Evolutionary conservation across 345 rosid genomes (phyloP).

Genomic region (Nephelium lappaceum): DNA sequence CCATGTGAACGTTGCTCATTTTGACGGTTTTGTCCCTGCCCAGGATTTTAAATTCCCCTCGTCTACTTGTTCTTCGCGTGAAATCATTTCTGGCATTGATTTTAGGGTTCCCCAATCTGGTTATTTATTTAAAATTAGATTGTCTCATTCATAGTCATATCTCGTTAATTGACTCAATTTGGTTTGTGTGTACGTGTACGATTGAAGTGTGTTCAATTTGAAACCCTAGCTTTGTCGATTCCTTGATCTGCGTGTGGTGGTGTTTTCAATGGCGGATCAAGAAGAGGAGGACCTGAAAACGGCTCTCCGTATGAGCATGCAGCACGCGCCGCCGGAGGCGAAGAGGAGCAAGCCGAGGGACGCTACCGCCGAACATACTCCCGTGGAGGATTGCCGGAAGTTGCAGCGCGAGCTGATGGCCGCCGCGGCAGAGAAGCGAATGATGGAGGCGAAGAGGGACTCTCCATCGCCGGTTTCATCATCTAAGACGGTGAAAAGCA

Average conservation of each 20-base stretch:
- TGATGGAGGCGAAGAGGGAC: conserved; percentile 41
- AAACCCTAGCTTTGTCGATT: conserved; percentile 18
- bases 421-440: conserved; percentile 95
- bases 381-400: conserved; percentile 57
- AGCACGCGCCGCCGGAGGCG: conserved; percentile 84
- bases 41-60: not conserved
- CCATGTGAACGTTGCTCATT: not conserved
- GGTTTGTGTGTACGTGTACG: not conserved
- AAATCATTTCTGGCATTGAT: not conserved
- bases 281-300: conserved; percentile 84
- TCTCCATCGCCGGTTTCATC: conserved; percentile 30
- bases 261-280: conserved; percentile 82
- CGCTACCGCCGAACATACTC: conserved; percentile 39
- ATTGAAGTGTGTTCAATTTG: conserved; percentile 1
- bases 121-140: not conserved
- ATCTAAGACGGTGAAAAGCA: conserved; percentile 19
- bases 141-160: not conserved
- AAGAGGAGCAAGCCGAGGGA: conserved; percentile 93
- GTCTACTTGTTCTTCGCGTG: not conserved
- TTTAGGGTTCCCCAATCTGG: not conserved
- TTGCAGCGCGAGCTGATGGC: conserved; percentile 94
- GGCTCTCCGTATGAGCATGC: conserved; percentile 96
- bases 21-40: conserved; percentile 19
- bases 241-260: not conserved
- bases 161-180: not conserved